Percentiles rank a stretch among this genome's conserved stretches.
These are phyloP conservation scores for Prototheca stagnorum DNA, from an alignment of 163 green algal species.

Conservation along the genomic window DNA sequence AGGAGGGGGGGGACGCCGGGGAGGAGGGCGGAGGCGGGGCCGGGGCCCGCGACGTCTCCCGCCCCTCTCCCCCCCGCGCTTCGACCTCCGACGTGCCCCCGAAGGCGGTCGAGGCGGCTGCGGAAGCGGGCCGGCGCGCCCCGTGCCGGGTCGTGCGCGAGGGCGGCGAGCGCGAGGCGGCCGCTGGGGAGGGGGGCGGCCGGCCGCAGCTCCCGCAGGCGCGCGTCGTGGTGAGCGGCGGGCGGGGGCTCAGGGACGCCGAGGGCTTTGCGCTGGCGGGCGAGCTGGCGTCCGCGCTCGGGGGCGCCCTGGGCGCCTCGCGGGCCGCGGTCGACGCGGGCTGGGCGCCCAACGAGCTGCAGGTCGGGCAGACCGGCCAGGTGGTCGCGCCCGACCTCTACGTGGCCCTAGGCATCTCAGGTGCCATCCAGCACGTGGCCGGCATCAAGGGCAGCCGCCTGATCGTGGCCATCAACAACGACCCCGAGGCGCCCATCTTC, in stretches of 20 bases:
- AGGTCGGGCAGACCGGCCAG: conserved; percentile 94
- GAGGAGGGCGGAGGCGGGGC: no score
- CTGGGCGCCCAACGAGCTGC: conserved; percentile 74
- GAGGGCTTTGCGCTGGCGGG: conserved; percentile 67
- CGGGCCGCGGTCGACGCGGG: conserved; percentile 81
- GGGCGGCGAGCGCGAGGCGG: conserved; percentile 1
- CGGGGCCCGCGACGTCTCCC: no score
- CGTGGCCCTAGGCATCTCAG: conserved; percentile 83
- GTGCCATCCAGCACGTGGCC: conserved; percentile 89
- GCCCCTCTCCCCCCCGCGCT: no score
- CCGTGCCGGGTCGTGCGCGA: no score
- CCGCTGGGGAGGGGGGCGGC: conserved; percentile 17
- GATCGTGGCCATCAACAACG: conserved; percentile 88
- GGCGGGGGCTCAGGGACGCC: conserved; percentile 55
- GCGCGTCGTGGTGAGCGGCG: conserved; percentile 38
- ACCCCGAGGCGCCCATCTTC: conserved; percentile 79
- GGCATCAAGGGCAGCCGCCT: conserved; percentile 75
- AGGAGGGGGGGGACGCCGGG: background rate
- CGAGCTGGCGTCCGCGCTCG: conserved; percentile 64
- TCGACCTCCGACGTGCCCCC: no score
- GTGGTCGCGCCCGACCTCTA: conserved; percentile 87
- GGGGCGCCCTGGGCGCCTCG: conserved; percentile 70
- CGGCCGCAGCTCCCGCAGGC: conserved; percentile 38
- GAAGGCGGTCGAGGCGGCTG: conserved; percentile 20
- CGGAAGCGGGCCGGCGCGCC: conserved; percentile 5